Percentiles rank a stretch among this genome's conserved stretches.
Conservation (phyloP, 78 protist species). For the Trichosphaerium sp. region DNA sequence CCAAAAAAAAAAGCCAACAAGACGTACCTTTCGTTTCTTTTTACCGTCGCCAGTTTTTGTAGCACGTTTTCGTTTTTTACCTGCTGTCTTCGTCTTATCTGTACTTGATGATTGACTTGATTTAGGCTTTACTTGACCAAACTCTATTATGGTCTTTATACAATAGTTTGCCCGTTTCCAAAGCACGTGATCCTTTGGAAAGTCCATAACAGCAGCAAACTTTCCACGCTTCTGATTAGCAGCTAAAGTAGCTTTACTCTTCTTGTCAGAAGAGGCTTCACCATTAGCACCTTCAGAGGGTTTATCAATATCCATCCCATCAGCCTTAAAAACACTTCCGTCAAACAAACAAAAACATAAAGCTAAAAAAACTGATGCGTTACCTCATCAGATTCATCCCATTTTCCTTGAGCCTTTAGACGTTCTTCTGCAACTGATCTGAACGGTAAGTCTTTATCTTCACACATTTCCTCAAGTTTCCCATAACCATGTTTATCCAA, state of each 20-base stretch:
- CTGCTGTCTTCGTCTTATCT: no score
- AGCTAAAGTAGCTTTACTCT: no score
- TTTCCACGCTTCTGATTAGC: constrained; percentile 5
- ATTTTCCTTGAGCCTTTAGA: background rate
- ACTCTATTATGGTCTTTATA: no score
- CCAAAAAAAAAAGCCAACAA: no score
- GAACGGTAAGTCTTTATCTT: constrained; percentile 18
- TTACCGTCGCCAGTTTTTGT: no score
- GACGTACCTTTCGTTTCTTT: no score
- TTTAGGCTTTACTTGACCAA: no score
- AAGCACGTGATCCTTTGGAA: constrained; percentile 23
- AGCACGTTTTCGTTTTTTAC: no score
- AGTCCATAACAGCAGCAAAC: background rate
- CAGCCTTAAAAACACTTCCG: background rate
- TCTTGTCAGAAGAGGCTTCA: background rate
- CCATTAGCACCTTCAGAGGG: background rate
- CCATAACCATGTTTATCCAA: constrained; percentile 34
- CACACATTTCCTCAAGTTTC: constrained; percentile 23
- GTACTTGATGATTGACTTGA: no score
- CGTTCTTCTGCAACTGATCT: background rate
- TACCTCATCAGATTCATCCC: background rate
- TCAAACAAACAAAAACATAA: background rate
- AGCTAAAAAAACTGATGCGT: background rate
- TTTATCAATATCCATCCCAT: background rate
- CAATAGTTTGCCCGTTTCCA: constrained; percentile 3